Percentiles rank a stretch among this genome's conserved stretches.
These are phyloP conservation scores for Lasiodiplodia citricola DNA, from an alignment of 2,329 filamentous ascomycete genomes.

Conservation along the genomic window DNA sequence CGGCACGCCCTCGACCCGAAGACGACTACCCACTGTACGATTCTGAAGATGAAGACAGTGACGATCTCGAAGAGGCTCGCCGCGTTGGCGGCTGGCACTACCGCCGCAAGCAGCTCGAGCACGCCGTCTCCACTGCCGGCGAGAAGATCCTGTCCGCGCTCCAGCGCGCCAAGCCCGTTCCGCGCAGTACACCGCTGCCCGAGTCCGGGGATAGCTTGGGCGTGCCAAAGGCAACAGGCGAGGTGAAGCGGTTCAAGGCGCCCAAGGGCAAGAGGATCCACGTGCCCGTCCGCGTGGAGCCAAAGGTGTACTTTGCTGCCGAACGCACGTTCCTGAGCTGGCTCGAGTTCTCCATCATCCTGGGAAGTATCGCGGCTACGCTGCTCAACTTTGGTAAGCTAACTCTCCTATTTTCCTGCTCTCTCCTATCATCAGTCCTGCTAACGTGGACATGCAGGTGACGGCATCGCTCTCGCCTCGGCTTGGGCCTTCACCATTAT, in stretches of 20 bases:
- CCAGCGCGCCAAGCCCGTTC: constrained; percentile 34
- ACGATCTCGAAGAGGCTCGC: constrained; percentile 75
- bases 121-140: constrained; percentile 56
- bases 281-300: constrained; percentile 92
- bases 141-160: constrained; percentile 41
- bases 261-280: constrained; percentile 86
- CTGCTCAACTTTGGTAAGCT: constrained; percentile 43
- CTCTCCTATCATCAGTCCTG: not conserved
- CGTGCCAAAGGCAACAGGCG: constrained; percentile 48
- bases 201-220: constrained; percentile 42
- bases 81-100: constrained; percentile 79
- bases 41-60: constrained; percentile 81
- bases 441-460: constrained; percentile 29
- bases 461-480: constrained; percentile 41
- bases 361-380: constrained; percentile 62
- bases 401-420: not conserved
- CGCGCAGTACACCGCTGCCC: constrained; percentile 7
- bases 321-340: constrained; percentile 96
- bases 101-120: constrained; percentile 59
- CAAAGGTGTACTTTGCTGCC: constrained; percentile 96
- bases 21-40: constrained; percentile 90
- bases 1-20: constrained; percentile 62
- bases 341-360: constrained; percentile 96
- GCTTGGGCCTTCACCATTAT: constrained; percentile 82
- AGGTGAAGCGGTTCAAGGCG: constrained; percentile 65